Base-by-base conservation (phyloP, 2,329 filamentous ascomycete species). In the Paecilomyces dactylethromorphus region DNA sequence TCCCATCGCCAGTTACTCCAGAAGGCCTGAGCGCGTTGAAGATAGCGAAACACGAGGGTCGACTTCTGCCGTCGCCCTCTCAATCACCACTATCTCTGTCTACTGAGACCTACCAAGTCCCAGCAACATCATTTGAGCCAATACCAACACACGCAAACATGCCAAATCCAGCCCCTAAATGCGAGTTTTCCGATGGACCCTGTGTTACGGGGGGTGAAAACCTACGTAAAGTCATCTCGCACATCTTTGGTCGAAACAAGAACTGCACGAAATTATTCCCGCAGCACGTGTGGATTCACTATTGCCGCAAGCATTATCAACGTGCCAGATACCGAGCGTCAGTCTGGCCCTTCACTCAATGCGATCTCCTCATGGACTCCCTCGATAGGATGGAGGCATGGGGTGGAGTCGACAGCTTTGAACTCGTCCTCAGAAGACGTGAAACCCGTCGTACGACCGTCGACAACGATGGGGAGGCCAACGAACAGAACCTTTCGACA, bases 201-300 rank as follows among this genome's bases (percentile, higher is more conserved):
- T 65, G 64, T 24, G 68, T 65, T 0, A 65, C 66, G 2, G 68
- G 68, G 32, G 67, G 67, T 3, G 62, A 84, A 4, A 80, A 84
- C 58, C 81, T 82, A 24, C 84, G 90, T 54, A 93, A 93, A 74
- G 86, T 88, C 4, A 88, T 93, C 60, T 91, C 88, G 0, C 89
- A 94, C 68, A 83, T 92, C 58, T 93, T 93, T 65, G 90, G 90
- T 22, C 84, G 91, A 39, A 94, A 94, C 79, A 94, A 94, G 74
- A 80, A 83, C 7, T 88, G 86, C 67, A 94, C 90, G 0, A 82
- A 87, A 33, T 79, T 81, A 52, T 90, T 94, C 54, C 88, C 88
- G 0, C 76, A 82, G 5, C 74, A 83, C 22, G 82, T 90, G 1
- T 93, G 89, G 89, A 84, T 91, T 0, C 84, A 88, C 66, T 88